Conservation (phyloP, 805 yeast species). For the Kodamaea hsintzibuensis region DNA sequence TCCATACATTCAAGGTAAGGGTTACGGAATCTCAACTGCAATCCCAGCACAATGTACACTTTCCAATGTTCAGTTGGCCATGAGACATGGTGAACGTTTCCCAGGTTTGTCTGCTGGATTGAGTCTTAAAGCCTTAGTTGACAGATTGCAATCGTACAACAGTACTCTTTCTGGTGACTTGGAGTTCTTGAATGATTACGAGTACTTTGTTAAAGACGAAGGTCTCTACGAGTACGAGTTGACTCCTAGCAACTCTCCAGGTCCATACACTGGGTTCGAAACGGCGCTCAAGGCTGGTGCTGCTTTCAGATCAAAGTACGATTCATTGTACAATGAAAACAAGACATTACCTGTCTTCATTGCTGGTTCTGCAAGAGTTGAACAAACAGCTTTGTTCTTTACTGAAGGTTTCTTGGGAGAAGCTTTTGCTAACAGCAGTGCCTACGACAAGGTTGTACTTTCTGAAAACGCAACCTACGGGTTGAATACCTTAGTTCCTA, state of each 20-base stretch:
- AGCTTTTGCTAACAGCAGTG: background rate
- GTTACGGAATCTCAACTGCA: constrained; percentile 11
- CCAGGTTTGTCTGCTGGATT: constrained; percentile 19
- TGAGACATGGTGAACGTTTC: constrained; percentile 26
- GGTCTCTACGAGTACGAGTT: constrained; percentile 10
- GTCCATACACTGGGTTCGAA: constrained; percentile 10
- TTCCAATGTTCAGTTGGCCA: constrained; percentile 23
- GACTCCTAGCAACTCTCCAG: constrained; percentile 10
- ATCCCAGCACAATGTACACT: constrained; percentile 17
- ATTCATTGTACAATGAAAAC: constrained; percentile 7
- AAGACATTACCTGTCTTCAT: constrained; percentile 9
- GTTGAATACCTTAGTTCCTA: constrained; percentile 12
- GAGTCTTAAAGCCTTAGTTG: constrained; percentile 15
- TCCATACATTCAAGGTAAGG: constrained; percentile 11
- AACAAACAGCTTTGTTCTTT: constrained; percentile 10
- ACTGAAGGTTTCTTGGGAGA: constrained; percentile 10
- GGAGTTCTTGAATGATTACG: constrained; percentile 24
- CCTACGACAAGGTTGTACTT: constrained; percentile 3
- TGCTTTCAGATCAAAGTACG: constrained; percentile 10
- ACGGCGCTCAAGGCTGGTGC: constrained; percentile 7
- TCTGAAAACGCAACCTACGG: constrained; percentile 9
- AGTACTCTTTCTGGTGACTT: constrained; percentile 20
- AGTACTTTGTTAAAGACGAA: constrained; percentile 16
- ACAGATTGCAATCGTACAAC: constrained; percentile 18
- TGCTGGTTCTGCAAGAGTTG: constrained; percentile 10